Base-by-base conservation (phyloP, 2,329 filamentous ascomycete species). In the Colletotrichum lupini region DNA sequence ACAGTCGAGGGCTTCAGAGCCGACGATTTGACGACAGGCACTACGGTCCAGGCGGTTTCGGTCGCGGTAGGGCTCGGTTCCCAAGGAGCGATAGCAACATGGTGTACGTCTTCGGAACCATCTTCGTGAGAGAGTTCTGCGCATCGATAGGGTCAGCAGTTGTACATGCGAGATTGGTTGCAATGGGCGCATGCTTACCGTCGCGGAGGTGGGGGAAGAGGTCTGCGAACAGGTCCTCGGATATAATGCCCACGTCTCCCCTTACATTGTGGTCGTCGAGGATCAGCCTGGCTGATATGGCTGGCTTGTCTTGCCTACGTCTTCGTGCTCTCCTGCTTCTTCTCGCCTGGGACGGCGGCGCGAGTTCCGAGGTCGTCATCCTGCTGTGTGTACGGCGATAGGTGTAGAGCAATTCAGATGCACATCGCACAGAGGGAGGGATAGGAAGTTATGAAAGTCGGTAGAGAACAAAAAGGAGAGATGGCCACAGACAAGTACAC, bases 221-320 rank as follows among this genome's bases (percentile, higher is more conserved):
- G 79, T 97, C 93, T 59, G 89, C 87, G 78, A 95, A 95, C 64
- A 99, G 87, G 82, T 98, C 95, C 78, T 95, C 92, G 14, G 96
- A 98, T 66, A 98, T 83, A 76, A 97, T 90, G 75, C 95, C 97
- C 74, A 95, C 89, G 80, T 98, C 94, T 66, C 94, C 94, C 83
- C 93, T 94, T 78, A 97, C 88, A 26, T 74, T 60, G 81, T 93
- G 92, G 80, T 95, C 93, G 82, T 98, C 95, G 69, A 98, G 90
- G 49, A 97, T 89, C 63, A 98, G 87, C 71, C 93, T 92, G 69
- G 95, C 95, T 72, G 94, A 89, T 72, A 97, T 88, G 56, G 95
- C 89, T 8, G 93, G 89, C 81, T 94, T 95, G 81, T 97, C 91
- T 76, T 90, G 87, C 67, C 89, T 85, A 63, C 90, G 87, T 75